A percentile compares a stretch with the other conserved stretches of the same genome.
These are phyloP conservation scores for Ophidiomyces ophidiicola DNA, from an alignment of 2,329 filamentous ascomycete genomes.

Conservation along the genomic window DNA sequence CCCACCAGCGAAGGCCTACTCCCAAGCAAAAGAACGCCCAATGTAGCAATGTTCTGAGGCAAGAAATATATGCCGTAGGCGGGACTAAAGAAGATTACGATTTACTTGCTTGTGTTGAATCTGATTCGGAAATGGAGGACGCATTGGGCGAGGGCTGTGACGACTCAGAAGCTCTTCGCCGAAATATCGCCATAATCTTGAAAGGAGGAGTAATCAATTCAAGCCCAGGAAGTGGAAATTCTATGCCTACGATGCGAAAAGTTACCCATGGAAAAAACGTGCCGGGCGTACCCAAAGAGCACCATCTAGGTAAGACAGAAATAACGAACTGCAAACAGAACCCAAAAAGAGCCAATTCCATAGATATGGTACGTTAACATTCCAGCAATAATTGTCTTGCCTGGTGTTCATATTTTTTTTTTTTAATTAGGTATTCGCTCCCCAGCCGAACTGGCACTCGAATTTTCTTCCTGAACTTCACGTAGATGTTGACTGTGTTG, in stretches of 20 bases:
- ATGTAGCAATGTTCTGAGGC: constrained; percentile 26
- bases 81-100: constrained; percentile 40
- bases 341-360: constrained; percentile 3
- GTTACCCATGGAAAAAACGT: not conserved
- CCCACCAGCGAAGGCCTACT: constrained; percentile 20
- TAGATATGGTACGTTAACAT: constrained; percentile 8
- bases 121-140: constrained; percentile 37
- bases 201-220: constrained; percentile 22
- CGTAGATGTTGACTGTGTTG: constrained; percentile 33
- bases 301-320: constrained; percentile 23
- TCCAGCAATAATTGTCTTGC: not conserved
- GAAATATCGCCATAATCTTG: constrained; percentile 25
- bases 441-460: constrained; percentile 57
- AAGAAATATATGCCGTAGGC: constrained; percentile 37
- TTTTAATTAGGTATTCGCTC: constrained; percentile 49
- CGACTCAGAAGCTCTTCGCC: constrained; percentile 30
- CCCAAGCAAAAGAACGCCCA: constrained; percentile 15
- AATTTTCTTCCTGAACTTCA: constrained; percentile 44
- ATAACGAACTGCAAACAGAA: constrained; percentile 18
- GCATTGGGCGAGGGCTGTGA: constrained; percentile 18
- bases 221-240: constrained; percentile 17
- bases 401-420: constrained; percentile 15
- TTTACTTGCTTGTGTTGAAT: constrained; percentile 34
- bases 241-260: constrained; percentile 23
- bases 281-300: constrained; percentile 6